Base-by-base conservation (phyloP, 345 rosid genomes). In the Moricandia moricandioides region DNA sequence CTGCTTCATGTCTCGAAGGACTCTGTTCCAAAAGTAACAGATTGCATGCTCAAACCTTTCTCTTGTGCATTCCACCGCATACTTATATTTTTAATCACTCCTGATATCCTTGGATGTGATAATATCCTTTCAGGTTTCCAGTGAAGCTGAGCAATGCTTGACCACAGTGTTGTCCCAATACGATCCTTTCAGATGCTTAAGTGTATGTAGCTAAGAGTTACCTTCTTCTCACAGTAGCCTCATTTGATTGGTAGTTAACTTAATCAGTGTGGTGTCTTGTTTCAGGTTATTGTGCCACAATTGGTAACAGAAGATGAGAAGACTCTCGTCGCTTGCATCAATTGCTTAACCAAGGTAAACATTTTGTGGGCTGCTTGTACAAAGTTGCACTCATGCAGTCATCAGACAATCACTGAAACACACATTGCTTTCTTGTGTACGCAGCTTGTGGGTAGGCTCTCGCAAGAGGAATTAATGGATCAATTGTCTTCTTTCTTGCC, bases 161-260 rank as follows among this genome's bases (percentile, higher is more conserved):
- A 90, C 86, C 45, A 66, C 84, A 2, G 83, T 92, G 60, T 78
- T 95, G 82, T 86, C 92, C 37, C 89, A 89, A 56, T 92, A 88
- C 79, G 99, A 95, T 70, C 97, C 97, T 66, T 90, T 90, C 86
- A 89, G 99, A 90, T 89, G 97, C 86, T 86, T 95, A 77, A 95
- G 96, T 81, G 99, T 95, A 88, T 21, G 86, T 78, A 58, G 65
- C 24, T 56, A 63, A 47, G 55, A 29, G 69, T 39, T 30, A 21
- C 58, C 63, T 7, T 62, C 47, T 55, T 31, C 75, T 66, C 65
- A 73, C 51, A 43, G 47, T 71, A 16, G 29, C 43, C 5, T 43
- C 56, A 6, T 72, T 68, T 75, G 8, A 18, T 10, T 27, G 61
- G 8, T 58, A 18, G 30, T 78, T 58, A 6, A 47, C 51, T 24